Conservation (phyloP, 2,329 filamentous ascomycete species). For the Alternaria gansuensis region DNA sequence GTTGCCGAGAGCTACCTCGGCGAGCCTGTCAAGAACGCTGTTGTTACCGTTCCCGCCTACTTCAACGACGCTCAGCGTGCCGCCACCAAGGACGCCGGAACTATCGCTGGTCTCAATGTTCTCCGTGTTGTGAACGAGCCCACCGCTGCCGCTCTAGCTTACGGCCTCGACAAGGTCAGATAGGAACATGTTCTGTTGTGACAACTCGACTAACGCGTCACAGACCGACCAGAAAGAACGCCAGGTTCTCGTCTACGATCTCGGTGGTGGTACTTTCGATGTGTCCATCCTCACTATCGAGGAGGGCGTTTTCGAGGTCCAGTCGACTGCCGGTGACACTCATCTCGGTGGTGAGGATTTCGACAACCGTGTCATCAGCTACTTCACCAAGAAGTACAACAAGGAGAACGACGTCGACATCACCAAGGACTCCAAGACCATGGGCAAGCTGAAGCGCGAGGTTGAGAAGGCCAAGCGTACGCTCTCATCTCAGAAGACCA, state of each 20-base stretch:
- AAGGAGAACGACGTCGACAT: constrained; percentile 95
- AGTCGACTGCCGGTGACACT: constrained; percentile 95
- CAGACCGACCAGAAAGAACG: constrained; percentile 51
- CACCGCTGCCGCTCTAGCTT: constrained; percentile 93
- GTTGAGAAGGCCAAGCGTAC: constrained; percentile 99
- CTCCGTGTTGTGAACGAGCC: constrained; percentile 97
- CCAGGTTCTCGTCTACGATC: constrained; percentile 55
- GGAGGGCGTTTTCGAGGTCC: constrained; percentile 90
- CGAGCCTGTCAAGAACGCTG: constrained; percentile 84
- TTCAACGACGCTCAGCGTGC: constrained; percentile 99
- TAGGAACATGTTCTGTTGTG: not conserved
- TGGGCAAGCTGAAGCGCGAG: constrained; percentile 99
- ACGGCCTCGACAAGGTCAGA: constrained; percentile 69
- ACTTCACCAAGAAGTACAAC: constrained; percentile 98
- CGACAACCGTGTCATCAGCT: constrained; percentile 95
- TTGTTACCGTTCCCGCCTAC: constrained; percentile 95
- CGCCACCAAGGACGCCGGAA: constrained; percentile 93
- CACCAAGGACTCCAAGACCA: constrained; percentile 93
- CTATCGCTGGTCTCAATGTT: constrained; percentile 91
- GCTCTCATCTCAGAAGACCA: constrained; percentile 89
- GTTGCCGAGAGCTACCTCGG: constrained; percentile 80
- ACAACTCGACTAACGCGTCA: constrained; percentile 5
- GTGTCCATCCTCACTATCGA: constrained; percentile 82
- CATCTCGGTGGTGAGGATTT: constrained; percentile 99
- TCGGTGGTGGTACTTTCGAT: constrained; percentile 56